Evolutionary conservation across 176 grass and related monocot genomes (phyloP), one percentile per base, ranked within the genome.

Genomic region (Ampelocalamus luodianensis): DNA sequence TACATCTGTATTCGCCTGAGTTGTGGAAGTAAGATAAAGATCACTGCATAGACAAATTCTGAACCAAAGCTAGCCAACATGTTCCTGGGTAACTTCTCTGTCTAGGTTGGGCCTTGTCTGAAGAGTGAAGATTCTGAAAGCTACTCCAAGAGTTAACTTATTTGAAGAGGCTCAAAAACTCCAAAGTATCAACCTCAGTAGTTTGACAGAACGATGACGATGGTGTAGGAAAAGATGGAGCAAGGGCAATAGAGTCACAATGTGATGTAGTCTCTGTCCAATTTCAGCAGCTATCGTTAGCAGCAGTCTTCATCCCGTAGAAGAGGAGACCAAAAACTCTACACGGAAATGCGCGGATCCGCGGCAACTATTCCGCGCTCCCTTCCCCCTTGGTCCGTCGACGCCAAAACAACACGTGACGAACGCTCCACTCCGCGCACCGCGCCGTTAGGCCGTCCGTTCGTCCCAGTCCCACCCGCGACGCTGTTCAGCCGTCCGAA

Each of bases 61-160:
- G 23, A 5, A 44, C 3, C 15, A 4, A 46, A 82, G 54, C 66
- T 29, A 72, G 60, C 17, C 54, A 68, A 40, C 65, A 38, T 38
- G 32, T n/a, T 74, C 17, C 43, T 4, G 23, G 15, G 34, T 22
- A 34, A 71, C 4, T 42, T 60, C n/a, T 85, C 1, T 68, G 18
- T 46, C 39, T 32, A 53, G 32, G 46, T 16, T 54, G 46, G 10
- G 44, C 7, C 45, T 53, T 68, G 18, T 51, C 22, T 39, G 44
- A 67, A 39, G 5, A 45, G 68, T 14, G 39, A 13, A 54, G 23
- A 65, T 75, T 84, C 59, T 54, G 14, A 76, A 84, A 62, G 29
- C 12, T 6, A 43, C n/a, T 4, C 8, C 20, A n/a, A 17, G 26
- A 7, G 18, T 55, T n/a, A 44, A 27, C 43, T 29, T 12, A 45